phyloP scores from a whole-genome alignment of 148 eudicot genomes.

The Vaccinium darrowii region DNA sequence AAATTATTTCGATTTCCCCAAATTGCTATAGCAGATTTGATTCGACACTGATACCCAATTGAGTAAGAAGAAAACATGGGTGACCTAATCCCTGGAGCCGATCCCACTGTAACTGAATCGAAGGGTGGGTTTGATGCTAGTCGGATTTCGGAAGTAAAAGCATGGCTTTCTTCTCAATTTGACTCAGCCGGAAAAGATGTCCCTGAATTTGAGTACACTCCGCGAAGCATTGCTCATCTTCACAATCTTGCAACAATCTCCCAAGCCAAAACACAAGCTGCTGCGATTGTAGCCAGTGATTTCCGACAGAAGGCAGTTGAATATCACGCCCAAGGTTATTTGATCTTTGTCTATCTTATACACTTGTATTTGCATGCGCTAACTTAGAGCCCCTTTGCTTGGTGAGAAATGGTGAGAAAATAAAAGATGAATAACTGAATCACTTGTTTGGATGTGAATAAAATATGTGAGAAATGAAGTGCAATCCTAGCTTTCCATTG shows the following conservation, averaged over 20 bases:
- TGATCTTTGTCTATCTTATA: not conserved
- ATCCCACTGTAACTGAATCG: slow-evolving; percentile 36
- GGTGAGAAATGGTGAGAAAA: not conserved
- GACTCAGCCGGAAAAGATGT: slow-evolving; percentile 85
- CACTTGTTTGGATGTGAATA: not conserved
- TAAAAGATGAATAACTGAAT: not conserved
- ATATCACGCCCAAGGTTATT: slow-evolving; percentile 81
- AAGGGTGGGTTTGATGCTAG: slow-evolving; percentile 71
- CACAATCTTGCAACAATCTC: slow-evolving; percentile 80
- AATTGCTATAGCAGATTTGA: not conserved
- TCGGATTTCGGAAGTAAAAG: slow-evolving; percentile 81
- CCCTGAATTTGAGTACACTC: slow-evolving; percentile 89
- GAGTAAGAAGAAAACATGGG: slow-evolving; percentile 45
- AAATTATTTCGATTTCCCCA: too few relatives aligned
- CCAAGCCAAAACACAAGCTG: slow-evolving; percentile 92
- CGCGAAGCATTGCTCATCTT: slow-evolving; percentile 78
- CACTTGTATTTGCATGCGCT: not conserved
- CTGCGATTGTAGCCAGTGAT: slow-evolving; percentile 82
- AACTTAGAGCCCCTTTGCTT: not conserved
- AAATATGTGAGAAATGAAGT: not conserved
- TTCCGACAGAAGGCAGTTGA: slow-evolving; percentile 88
- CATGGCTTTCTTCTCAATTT: slow-evolving; percentile 84
- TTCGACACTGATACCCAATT: not conserved
- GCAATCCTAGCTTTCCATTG: not conserved
- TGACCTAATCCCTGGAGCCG: slow-evolving; percentile 50